Evolutionary conservation across 805 yeast species (phyloP), one percentile per base, ranked within the genome.

Genomic region (Metschnikowia matae): DNA sequence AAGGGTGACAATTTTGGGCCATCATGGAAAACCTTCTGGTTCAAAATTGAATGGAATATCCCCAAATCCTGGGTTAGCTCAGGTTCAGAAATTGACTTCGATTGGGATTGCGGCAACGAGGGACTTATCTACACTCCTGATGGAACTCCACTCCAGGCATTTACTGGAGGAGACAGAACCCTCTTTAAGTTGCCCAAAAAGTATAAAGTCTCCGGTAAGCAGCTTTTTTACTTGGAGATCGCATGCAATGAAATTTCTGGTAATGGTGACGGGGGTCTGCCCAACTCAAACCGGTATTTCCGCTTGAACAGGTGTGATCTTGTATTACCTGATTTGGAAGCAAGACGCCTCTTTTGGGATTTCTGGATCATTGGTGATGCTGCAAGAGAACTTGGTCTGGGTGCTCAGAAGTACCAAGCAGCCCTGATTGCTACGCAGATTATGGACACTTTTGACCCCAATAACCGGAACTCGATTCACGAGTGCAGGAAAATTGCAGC

Each of bases 21-120:
- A 3, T 86, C 95, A 13, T 92, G 99, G 99, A 85, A 92, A 51
- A 87, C 98, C 1, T 95, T 89, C 56, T 92, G 99, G 99, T 89
- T 94, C 68, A 79, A 82, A 57, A 70, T 92, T 18, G 68, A 75
- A 13, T 68, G 88, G 51, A 70, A 73, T n/a, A 71, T 92, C 4
- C 96, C 96, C 0, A 57, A 71, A 14, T 64, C 74, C 2, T 84
- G 88, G 87, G 43, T 73, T 17, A 57, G 69, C 8, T 63, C 73
- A 20, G 73, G 75, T 14, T 54, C 62, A 3, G 76, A 74, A 51
- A 77, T 89, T 37, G 70, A 85, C 48, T 79, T 88, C 51, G 84
- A 89, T 54, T 91, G 95, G 89, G 96, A 92, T 64, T 82, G 90
- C 44, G 80, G 82, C 48, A 85, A 86, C 61, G 99, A 92, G 67